Conservation (phyloP, 2,329 filamentous ascomycete genomes). For the Sclerotinia borealis region DNA sequence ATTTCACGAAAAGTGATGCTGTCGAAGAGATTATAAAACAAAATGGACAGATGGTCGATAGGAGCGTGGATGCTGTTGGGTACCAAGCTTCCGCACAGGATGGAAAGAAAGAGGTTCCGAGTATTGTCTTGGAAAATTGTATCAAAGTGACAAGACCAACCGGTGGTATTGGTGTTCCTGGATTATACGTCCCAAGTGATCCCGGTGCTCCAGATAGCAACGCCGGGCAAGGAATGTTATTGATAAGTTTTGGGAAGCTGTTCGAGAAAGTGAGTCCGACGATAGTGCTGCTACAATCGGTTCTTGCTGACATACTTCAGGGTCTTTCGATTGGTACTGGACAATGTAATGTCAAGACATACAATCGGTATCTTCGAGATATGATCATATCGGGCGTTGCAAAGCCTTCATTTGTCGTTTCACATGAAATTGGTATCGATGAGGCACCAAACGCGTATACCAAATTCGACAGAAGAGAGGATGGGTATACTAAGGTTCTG, state of each 20-base stretch:
- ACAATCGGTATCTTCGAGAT: conserved; percentile 60
- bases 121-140: conserved; percentile 38
- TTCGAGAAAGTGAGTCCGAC: conserved; percentile 54
- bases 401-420: conserved; percentile 61
- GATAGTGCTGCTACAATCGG: background rate
- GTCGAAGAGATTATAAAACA: conserved; percentile 54
- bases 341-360: conserved; percentile 63
- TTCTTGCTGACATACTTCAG: conserved; percentile 31
- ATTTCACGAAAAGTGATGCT: conserved; percentile 54
- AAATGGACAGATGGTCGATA: conserved; percentile 56
- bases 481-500: conserved; percentile 5
- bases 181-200: conserved; percentile 40
- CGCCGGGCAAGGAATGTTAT: conserved; percentile 56
- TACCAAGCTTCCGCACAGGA: conserved; percentile 55
- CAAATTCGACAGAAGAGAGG: conserved; percentile 58
- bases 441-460: conserved; percentile 55
- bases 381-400: conserved; percentile 59
- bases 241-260: conserved; percentile 59
- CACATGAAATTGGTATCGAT: conserved; percentile 57
- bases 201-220: conserved; percentile 58
- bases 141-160: conserved; percentile 27
- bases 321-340: conserved; percentile 55
- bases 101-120: conserved; percentile 54
- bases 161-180: conserved; percentile 30
- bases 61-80: conserved; percentile 59